A percentile compares a stretch with the other conserved stretches of the same genome.
Conservation (phyloP, 768 basidiomycete genomes). For the Lentinula raphanica region DNA sequence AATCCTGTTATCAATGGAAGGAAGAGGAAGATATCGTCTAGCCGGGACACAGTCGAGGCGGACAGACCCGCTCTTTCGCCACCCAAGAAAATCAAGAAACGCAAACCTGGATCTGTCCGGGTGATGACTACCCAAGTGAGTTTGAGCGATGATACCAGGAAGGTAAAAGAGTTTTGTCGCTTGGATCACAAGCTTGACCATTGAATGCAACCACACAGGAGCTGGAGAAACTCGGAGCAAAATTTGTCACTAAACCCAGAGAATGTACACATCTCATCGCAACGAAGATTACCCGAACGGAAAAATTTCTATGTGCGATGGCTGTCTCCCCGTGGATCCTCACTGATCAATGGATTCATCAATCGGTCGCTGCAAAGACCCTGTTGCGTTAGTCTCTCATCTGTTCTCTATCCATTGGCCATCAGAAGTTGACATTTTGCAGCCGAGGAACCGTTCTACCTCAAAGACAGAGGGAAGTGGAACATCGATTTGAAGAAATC, state of each 20-base stretch:
- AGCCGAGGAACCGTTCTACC: constrained; percentile 61
- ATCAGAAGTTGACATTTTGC: constrained; percentile 1
- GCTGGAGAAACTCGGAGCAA: constrained; percentile 61
- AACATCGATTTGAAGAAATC: constrained; percentile 59
- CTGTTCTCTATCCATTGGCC: neutral
- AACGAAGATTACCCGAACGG: constrained; percentile 68
- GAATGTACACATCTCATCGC: constrained; percentile 82
- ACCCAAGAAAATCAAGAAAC: neutral
- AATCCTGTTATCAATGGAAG: neutral
- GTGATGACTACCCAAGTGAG: constrained; percentile 67
- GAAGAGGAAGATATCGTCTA: constrained; percentile 7
- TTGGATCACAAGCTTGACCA: neutral
- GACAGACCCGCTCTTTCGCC: neutral
- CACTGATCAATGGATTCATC: constrained; percentile 61
- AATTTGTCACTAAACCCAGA: constrained; percentile 48
- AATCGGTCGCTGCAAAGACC: constrained; percentile 47
- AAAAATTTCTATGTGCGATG: constrained; percentile 83
- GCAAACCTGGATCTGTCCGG: constrained; percentile 25
- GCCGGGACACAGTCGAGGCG: neutral
- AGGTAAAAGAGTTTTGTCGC: constrained; percentile 34
- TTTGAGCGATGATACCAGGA: constrained; percentile 51
- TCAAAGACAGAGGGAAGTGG: constrained; percentile 61
- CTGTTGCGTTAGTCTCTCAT: constrained; percentile 68
- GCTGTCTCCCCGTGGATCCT: constrained; percentile 58
- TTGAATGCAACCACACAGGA: constrained; percentile 33